phyloP scores from a whole-genome alignment of 73 alveolate species.

The Tetrahymena thermophila region DNA sequence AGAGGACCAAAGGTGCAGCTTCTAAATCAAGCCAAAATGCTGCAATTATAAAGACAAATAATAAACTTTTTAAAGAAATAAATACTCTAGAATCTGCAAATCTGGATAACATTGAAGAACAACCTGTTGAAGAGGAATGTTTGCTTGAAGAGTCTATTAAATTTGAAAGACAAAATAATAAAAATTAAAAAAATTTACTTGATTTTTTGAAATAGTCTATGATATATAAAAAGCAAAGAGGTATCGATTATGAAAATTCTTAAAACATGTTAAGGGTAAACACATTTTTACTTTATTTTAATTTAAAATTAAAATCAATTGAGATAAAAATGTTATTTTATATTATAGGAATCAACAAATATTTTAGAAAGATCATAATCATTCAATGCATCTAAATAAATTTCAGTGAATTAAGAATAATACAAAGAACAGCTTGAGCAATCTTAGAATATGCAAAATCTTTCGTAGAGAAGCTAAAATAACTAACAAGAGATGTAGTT shows the following conservation, averaged over 20 bases:
- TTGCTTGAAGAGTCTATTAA: neutral
- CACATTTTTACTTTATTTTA: neutral
- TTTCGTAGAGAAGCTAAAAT: neutral
- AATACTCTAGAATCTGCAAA: neutral
- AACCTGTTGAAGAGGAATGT: neutral
- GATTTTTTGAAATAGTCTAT: neutral
- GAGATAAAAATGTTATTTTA: neutral
- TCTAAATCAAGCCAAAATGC: neutral
- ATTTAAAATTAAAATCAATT: neutral
- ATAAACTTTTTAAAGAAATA: neutral
- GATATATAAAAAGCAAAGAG: neutral
- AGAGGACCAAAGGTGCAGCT: neutral
- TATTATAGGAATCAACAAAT: neutral
- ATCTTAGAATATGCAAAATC: neutral
- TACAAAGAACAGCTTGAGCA: neutral
- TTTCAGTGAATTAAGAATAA: neutral
- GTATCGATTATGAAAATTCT: neutral
- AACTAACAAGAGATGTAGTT: neutral
- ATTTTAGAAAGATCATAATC: neutral
- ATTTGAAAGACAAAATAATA: neutral
- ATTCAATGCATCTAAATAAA: neutral
- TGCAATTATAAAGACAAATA: neutral
- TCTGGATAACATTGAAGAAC: neutral
- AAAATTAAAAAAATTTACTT: neutral
- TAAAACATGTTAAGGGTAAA: neutral